Evolutionary conservation across 2,329 filamentous ascomycete genomes (phyloP).

Genomic region (Calycina herbarum): DNA sequence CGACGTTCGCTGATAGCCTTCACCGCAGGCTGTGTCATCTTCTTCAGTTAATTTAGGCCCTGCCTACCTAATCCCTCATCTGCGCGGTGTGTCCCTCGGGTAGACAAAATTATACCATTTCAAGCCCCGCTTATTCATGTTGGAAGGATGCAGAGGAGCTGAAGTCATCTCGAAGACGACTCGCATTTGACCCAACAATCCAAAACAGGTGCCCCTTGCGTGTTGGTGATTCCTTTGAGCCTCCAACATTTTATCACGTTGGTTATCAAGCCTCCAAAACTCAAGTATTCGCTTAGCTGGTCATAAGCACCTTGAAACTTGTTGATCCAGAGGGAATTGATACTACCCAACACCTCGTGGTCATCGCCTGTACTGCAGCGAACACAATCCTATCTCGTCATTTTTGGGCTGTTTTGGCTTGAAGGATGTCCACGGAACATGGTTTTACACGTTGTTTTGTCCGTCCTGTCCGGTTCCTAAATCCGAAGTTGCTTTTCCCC

Average conservation of each 20-base stretch:
- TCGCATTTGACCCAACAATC: not conserved
- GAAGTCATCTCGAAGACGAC: not conserved
- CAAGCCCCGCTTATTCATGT: not conserved
- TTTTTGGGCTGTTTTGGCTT: not conserved
- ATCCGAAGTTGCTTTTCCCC: not conserved
- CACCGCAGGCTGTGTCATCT: constrained; percentile 5
- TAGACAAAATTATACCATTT: not conserved
- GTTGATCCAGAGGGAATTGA: constrained; percentile 1
- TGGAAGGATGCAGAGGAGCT: constrained; percentile 6
- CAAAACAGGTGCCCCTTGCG: not conserved
- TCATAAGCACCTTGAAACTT: constrained; percentile 6
- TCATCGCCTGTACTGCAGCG: not conserved
- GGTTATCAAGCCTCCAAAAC: not conserved
- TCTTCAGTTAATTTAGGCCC: too few species aligned
- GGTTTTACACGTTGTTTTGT: not conserved
- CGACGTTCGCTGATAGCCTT: not conserved
- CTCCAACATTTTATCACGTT: not conserved
- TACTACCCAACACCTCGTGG: not conserved
- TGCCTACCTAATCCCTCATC: not conserved
- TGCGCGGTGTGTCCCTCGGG: not conserved
- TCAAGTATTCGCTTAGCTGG: not conserved
- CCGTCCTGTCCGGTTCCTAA: not conserved
- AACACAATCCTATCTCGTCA: constrained; percentile 1
- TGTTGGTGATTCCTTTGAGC: not conserved
- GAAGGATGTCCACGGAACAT: constrained; percentile 3